Conservation (phyloP, 208 protist genomes). For the Leishmania gerbilli region DNA sequence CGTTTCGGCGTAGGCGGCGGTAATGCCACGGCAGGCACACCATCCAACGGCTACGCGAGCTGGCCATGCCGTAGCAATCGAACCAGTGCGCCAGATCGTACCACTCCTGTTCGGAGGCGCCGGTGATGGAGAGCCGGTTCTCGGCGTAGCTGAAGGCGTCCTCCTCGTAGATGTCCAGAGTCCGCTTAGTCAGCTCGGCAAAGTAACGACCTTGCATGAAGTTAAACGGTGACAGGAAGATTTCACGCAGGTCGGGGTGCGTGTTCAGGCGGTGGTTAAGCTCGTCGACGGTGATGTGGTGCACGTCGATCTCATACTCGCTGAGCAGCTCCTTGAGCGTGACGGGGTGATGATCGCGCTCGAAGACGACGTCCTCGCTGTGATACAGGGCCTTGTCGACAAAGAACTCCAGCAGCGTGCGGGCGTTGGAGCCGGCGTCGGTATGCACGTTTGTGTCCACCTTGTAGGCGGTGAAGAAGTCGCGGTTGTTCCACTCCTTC, state of each 20-base stretch:
- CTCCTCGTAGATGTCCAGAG: slow-evolving; percentile 79
- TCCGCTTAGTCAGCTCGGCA: slow-evolving; percentile 89
- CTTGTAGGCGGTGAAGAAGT: slow-evolving; percentile 91
- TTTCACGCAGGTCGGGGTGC: slow-evolving; percentile 62
- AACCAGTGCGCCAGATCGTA: slow-evolving; percentile 96
- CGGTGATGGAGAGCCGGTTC: slow-evolving; percentile 82
- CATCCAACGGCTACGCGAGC: slow-evolving; percentile 96
- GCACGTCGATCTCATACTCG: slow-evolving; percentile 76
- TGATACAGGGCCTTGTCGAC: slow-evolving; percentile 89
- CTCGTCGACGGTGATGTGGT: slow-evolving; percentile 86
- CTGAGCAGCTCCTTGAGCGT: slow-evolving; percentile 79
- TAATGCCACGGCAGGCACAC: slow-evolving; percentile 95
- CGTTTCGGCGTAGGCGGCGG: slow-evolving; percentile 76
- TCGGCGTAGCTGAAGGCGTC: slow-evolving; percentile 89
- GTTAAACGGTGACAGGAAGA: slow-evolving; percentile 86
- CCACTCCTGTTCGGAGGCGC: slow-evolving; percentile 93
- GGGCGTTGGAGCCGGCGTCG: slow-evolving; percentile 84
- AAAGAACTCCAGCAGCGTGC: slow-evolving; percentile 90
- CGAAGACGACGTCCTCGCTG: slow-evolving; percentile 88
- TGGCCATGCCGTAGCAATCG: slow-evolving; percentile 95
- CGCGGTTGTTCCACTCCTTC: slow-evolving; percentile 91
- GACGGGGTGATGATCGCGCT: slow-evolving; percentile 78
- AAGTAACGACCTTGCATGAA: slow-evolving; percentile 94
- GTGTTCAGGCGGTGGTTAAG: slow-evolving; percentile 81
- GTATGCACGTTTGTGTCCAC: slow-evolving; percentile 93